Conservation (phyloP, 306 rosid genomes). For the Argentina anserina region DNA sequence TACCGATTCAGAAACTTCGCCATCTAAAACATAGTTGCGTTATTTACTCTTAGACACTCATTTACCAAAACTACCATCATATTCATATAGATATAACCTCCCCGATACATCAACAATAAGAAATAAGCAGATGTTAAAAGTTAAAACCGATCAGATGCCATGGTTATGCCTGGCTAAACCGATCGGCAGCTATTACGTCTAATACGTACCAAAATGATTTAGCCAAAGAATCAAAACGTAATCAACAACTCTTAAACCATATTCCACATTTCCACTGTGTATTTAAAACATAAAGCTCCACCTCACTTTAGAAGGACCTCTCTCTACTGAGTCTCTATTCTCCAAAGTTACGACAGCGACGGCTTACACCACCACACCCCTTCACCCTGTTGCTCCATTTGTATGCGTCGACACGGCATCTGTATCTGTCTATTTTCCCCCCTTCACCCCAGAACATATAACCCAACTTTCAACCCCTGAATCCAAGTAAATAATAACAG, state of each 20-base stretch:
- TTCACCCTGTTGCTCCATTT: slow-evolving; percentile 24
- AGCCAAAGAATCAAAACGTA: neutral
- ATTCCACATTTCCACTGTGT: neutral
- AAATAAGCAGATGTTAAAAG: no score
- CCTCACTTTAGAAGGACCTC: neutral
- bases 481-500: neutral
- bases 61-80: no score
- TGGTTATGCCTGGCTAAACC: no score
- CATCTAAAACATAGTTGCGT: neutral
- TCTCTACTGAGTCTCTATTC: neutral
- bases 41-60: no score
- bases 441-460: neutral
- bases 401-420: slow-evolving; percentile 60
- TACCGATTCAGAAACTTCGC: no score
- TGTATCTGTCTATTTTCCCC: neutral
- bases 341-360: slow-evolving; percentile 1
- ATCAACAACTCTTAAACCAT: no score
- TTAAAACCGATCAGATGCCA: no score
- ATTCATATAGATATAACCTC: no score
- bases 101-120: no score
- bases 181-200: no score
- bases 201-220: neutral
- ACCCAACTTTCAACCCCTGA: neutral
- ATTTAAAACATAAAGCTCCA: neutral
- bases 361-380: neutral